phyloP scores from a whole-genome alignment of 768 basidiomycete species.

The Hemileccinum impolitum region DNA sequence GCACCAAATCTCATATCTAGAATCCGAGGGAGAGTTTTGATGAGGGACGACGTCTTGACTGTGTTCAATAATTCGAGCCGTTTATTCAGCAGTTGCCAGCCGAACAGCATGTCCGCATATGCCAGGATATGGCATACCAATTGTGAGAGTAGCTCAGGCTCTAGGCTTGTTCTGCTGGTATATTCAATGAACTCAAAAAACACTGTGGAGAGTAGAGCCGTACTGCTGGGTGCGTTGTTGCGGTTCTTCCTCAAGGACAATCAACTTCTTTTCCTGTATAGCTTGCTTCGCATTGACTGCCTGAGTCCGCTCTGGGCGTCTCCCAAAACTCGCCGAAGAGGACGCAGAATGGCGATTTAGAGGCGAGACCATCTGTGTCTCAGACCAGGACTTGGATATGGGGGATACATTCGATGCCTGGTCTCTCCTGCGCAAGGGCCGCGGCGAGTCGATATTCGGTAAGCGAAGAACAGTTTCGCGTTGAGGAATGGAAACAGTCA shows the following conservation, averaged over 20 bases:
- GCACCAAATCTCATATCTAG: slow-evolving; percentile 37
- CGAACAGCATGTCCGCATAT: slow-evolving; percentile 72
- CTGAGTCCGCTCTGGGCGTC: slow-evolving; percentile 43
- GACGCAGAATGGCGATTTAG: slow-evolving; percentile 35
- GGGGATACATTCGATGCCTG: slow-evolving; percentile 26
- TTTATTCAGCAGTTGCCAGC: slow-evolving; percentile 71
- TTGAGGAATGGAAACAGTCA: slow-evolving; percentile 24
- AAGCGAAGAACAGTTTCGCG: slow-evolving; percentile 19
- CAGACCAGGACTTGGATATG: slow-evolving; percentile 58
- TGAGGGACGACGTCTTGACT: slow-evolving; percentile 37
- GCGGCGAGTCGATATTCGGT: slow-evolving; percentile 28
- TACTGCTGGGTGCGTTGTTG: slow-evolving; percentile 15
- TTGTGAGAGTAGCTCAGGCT: slow-evolving; percentile 37
- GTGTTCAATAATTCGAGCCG: slow-evolving; percentile 71
- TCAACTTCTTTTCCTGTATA: slow-evolving; percentile 37
- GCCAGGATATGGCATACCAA: slow-evolving; percentile 54
- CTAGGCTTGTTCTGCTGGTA: slow-evolving; percentile 8
- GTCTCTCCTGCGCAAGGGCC: slow-evolving; percentile 28
- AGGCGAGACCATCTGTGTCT: slow-evolving; percentile 34
- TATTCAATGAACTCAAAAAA: neutral
- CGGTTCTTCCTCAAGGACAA: slow-evolving; percentile 31
- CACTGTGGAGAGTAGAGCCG: neutral
- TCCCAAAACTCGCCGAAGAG: slow-evolving; percentile 39
- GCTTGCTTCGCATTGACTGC: slow-evolving; percentile 25
- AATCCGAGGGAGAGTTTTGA: slow-evolving; percentile 22